These are phyloP conservation scores for Neospermospora avenae DNA, from an alignment of 2,329 filamentous ascomycete genomes.

Conservation along the genomic window DNA sequence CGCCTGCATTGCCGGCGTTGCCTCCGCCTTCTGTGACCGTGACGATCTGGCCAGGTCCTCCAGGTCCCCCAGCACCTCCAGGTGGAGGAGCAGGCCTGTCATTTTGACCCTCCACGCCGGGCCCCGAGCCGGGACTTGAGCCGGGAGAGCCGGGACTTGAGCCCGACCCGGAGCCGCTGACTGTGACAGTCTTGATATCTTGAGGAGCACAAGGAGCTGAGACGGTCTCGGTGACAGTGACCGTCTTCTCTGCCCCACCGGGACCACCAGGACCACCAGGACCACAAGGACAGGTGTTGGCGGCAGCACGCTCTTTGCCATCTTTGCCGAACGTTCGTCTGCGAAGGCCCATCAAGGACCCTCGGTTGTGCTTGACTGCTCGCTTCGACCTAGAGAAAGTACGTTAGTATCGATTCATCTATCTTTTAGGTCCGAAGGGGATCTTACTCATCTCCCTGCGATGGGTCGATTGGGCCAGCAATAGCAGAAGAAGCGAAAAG, in stretches of 20 bases:
- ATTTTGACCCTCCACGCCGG: background rate
- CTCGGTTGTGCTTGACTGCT: background rate
- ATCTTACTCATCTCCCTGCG: conserved; percentile 10
- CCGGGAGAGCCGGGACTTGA: background rate
- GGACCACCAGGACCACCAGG: background rate
- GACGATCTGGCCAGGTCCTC: background rate
- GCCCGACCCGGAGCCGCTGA: background rate
- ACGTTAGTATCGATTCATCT: background rate
- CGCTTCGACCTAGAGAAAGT: background rate
- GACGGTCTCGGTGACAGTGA: conserved; percentile 8
- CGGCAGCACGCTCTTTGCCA: no score
- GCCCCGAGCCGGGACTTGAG: background rate
- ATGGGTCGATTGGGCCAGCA: conserved; percentile 20
- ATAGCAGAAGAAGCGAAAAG: conserved; percentile 23
- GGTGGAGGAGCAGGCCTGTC: background rate
- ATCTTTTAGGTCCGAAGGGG: background rate
- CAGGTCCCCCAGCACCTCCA: no score
- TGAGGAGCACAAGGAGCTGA: background rate
- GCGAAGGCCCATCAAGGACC: background rate
- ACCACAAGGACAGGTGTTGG: background rate
- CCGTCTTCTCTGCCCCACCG: background rate
- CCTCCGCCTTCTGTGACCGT: no score
- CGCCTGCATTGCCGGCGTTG: background rate
- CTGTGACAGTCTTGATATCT: background rate
- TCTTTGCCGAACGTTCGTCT: background rate